Conservation (phyloP, 176 grass and related monocot species). For the Phragmites australis region DNA sequence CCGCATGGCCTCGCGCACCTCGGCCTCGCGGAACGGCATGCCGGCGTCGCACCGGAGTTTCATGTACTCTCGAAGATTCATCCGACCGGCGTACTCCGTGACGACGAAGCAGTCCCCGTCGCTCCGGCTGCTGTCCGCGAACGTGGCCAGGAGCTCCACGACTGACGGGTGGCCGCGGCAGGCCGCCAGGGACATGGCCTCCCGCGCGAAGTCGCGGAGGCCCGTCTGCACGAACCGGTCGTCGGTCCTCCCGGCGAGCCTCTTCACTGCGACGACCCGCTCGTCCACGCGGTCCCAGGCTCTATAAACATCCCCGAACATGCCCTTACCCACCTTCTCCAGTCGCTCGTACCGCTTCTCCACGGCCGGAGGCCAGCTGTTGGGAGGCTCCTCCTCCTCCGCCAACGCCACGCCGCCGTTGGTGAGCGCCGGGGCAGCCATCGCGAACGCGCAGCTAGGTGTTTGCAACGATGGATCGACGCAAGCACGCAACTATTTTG, state of each 20-base stretch:
- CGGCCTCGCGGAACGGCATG: neutral
- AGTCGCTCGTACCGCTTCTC: neutral
- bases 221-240: neutral
- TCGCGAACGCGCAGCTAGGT: too few species aligned
- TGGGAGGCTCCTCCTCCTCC: too few species aligned
- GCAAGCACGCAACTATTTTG: too few species aligned
- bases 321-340: neutral
- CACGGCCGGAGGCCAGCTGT: neutral
- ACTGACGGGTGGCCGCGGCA: neutral
- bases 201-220: neutral
- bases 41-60: rapidly evolving
- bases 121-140: neutral
- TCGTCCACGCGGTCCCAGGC: neutral
- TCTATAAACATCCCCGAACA: neutral
- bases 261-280: neutral
- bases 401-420: too few species aligned
- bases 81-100: neutral
- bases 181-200: neutral
- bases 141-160: neutral
- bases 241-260: neutral
- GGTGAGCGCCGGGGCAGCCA: too few species aligned
- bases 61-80: neutral
- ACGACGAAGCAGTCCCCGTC: neutral
- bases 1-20: neutral
- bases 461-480: too few species aligned